Evolutionary conservation across 176 grass and related monocot genomes (phyloP).

Genomic region (Canna indica): DNA sequence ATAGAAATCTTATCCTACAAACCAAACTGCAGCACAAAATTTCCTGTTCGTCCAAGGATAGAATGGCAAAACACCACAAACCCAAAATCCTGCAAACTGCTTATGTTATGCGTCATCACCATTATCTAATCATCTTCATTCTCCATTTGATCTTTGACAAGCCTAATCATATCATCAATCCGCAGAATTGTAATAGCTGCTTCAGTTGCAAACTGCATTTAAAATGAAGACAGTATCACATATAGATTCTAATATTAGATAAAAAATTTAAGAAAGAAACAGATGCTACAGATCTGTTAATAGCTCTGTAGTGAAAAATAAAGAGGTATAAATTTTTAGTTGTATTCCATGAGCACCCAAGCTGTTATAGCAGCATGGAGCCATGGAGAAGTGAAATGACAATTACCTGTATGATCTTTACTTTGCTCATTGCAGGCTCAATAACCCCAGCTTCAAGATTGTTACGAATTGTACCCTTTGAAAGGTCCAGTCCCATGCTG

Average conservation of each 20-base stretch:
- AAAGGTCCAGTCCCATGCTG: conserved; percentile 89
- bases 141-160: conserved; percentile 59
- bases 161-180: conserved; percentile 97
- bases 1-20: not conserved
- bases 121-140: conserved; percentile 41
- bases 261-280: not conserved
- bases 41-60: not conserved
- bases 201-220: conserved; percentile 74
- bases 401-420: conserved; percentile 66
- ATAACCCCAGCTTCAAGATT: conserved; percentile 88
- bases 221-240: conserved; percentile 10
- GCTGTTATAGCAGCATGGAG: too few relatives aligned
- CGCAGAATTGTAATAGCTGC: conserved; percentile 90
- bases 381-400: not conserved
- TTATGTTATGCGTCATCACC: not conserved
- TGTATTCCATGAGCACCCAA: too few relatives aligned
- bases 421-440: conserved; percentile 95
- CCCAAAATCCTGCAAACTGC: not conserved
- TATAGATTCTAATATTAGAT: not conserved
- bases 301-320: not conserved
- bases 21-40: not conserved
- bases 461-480: conserved; percentile 62
- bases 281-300: too few relatives aligned
- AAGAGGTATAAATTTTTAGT: not conserved
- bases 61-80: not conserved